Evolutionary conservation across 345 rosid genomes (phyloP), one percentile per base, ranked within the genome.

Genomic region (Citrus unshiu): DNA sequence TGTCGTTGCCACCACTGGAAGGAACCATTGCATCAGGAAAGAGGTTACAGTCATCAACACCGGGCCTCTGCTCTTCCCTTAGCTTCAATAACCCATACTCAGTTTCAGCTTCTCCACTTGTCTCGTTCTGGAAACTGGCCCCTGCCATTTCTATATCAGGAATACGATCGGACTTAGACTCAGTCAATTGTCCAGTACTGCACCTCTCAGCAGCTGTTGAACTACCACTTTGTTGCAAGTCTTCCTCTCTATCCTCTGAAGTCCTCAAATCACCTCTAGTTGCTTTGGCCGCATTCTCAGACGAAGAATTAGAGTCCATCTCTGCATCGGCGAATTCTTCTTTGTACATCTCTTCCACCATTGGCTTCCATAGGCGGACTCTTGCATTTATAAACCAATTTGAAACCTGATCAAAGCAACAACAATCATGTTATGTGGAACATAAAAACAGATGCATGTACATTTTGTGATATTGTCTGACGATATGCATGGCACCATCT

Each of bases 281-380:
- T 61, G 81, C 82, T 83, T 86, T 87, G 21, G 78, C 85, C 25
- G 83, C 88, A 84, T 81, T 91, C 64, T 91, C 95, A 0, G 94
- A 88, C n/a, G 95, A 94, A 22, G 93, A 90, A 81, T 85, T 92
- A 21, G 94, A 89, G 81, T 85, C 91, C 86, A 90, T 81, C 80
- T 91, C 95, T 67, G 82, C 84, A 51, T 91, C 97, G 40, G 91
- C 94, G 71, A 83, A 86, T 83, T 96, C 99, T 83, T 96, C 98
- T 88, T 93, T 94, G 94, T 96, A 96, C 98, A 96, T 96, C 79
- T 96, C 99, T 83, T 94, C 98, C 19, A 96, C 97, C 99, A 96
- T 96, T 0, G 99, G 99, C 87, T 96, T 96, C 99, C 98, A 96
- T 2, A 96, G 97, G 65, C 99, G 97, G 78, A 96, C 98, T 16